Evolutionary conservation across 148 eudicot species (phyloP).

Genomic region (Fallopia convolvulus): DNA sequence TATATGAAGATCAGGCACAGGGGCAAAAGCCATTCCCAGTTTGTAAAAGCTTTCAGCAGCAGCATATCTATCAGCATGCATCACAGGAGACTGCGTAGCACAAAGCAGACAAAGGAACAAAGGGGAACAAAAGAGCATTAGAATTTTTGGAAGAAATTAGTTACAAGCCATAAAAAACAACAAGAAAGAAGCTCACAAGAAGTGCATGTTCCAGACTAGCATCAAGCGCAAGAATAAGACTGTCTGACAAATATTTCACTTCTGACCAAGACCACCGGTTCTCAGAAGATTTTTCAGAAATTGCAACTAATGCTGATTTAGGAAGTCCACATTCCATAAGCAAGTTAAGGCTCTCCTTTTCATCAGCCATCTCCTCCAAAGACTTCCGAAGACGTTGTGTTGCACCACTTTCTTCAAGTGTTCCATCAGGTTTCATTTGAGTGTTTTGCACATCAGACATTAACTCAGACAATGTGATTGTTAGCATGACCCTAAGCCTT

Average conservation of each 20-base stretch:
- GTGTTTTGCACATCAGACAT: slow-evolving; percentile 99
- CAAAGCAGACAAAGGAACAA: background rate
- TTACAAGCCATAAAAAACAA: background rate
- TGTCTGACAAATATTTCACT: slow-evolving; percentile 63
- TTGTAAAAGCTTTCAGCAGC: slow-evolving; percentile 95
- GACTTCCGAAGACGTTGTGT: slow-evolving; percentile 84
- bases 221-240: slow-evolving; percentile 84
- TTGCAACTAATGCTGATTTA: slow-evolving; percentile 50
- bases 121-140: background rate
- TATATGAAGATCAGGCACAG: slow-evolving; percentile 99
- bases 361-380: slow-evolving; percentile 93
- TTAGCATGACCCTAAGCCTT: slow-evolving; percentile 86
- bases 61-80: slow-evolving; percentile 90
- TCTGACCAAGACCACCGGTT: slow-evolving; percentile 91
- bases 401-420: slow-evolving; percentile 97
- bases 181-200: slow-evolving; percentile 38
- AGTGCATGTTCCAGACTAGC: slow-evolving; percentile 97
- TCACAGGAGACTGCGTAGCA: slow-evolving; percentile 60
- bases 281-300: slow-evolving; percentile 47
- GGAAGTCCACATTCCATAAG: slow-evolving; percentile 76
- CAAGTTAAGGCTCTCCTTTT: slow-evolving; percentile 44
- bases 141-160: background rate
- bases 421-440: slow-evolving; percentile 95
- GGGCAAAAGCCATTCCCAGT: slow-evolving; percentile 96
- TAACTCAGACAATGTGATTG: slow-evolving; percentile 93